Evolutionary conservation across 306 rosid genomes (phyloP).

Genomic region (Prunus davidiana): DNA sequence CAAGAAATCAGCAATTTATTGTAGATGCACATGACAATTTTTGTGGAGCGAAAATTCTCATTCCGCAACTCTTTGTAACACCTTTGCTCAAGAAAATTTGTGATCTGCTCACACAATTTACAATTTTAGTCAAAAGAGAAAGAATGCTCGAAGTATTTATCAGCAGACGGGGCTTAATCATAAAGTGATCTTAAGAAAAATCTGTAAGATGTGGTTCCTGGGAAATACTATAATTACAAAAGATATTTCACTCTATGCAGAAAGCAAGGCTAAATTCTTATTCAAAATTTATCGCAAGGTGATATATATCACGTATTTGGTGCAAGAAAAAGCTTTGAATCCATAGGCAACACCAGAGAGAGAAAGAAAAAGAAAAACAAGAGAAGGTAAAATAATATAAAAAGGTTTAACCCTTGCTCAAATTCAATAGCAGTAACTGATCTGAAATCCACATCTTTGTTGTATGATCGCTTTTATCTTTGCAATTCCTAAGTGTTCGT

Average conservation of each 20-base stretch:
- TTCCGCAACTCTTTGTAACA: slow-evolving; percentile 87
- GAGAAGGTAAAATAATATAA: neutral
- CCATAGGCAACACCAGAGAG: neutral
- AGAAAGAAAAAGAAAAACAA: neutral
- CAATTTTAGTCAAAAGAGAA: slow-evolving; percentile 19
- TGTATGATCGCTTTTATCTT: no score
- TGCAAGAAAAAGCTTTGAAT: neutral
- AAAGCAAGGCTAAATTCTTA: neutral
- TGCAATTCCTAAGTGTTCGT: no score
- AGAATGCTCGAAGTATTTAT: neutral
- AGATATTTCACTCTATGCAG: neutral
- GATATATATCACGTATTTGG: neutral
- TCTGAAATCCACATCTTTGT: neutral
- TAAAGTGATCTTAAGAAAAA: slow-evolving; percentile 6
- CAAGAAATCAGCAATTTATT: slow-evolving; percentile 75
- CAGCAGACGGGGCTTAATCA: slow-evolving; percentile 5
- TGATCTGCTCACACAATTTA: slow-evolving; percentile 59
- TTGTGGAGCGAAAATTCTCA: slow-evolving; percentile 65
- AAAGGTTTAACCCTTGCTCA: neutral
- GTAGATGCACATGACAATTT: slow-evolving; percentile 82
- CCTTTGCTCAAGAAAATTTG: slow-evolving; percentile 79
- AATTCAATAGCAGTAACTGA: neutral
- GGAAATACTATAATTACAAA: neutral
- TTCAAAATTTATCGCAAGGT: neutral
- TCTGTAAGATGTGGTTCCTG: neutral